Conservation (phyloP, 495 filamentous ascomycete genomes). For the Lepidopterella palustris region DNA sequence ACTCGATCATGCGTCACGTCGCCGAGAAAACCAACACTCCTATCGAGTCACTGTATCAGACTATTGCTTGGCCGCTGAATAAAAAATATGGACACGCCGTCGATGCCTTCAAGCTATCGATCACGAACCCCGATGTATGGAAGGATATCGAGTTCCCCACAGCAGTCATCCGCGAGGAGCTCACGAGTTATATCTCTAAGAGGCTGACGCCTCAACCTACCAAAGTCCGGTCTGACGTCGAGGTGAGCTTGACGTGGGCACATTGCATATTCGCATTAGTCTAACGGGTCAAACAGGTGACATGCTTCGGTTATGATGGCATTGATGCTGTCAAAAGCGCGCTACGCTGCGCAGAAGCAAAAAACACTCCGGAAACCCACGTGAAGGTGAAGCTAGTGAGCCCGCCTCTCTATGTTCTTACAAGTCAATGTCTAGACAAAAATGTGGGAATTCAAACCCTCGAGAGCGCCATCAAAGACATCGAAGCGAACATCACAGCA, state of each 20-base stretch:
- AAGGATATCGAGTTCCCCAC: slow-evolving; percentile 82
- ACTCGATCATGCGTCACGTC: slow-evolving; percentile 95
- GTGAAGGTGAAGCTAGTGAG: slow-evolving; percentile 97
- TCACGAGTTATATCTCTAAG: slow-evolving; percentile 90
- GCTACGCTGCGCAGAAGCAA: slow-evolving; percentile 76
- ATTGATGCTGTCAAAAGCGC: slow-evolving; percentile 96
- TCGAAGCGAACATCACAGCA: slow-evolving; percentile 64
- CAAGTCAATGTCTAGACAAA: slow-evolving; percentile 89
- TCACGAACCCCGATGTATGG: slow-evolving; percentile 98
- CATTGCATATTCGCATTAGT: not conserved
- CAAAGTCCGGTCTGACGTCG: slow-evolving; percentile 95
- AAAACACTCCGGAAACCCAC: slow-evolving; percentile 80
- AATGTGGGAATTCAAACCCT: slow-evolving; percentile 70
- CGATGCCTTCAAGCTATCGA: slow-evolving; percentile 97
- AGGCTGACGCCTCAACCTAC: slow-evolving; percentile 93
- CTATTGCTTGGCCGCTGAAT: slow-evolving; percentile 93
- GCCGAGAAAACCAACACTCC: slow-evolving; percentile 93
- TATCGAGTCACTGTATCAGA: slow-evolving; percentile 87
- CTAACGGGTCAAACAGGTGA: too few relatives aligned
- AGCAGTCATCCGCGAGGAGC: slow-evolving; percentile 76
- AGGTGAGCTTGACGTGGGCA: slow-evolving; percentile 45
- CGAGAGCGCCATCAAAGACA: slow-evolving; percentile 80
- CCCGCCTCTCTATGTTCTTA: slow-evolving; percentile 84
- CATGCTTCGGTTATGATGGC: slow-evolving; percentile 96
- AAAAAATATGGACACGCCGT: slow-evolving; percentile 95